These are phyloP conservation scores for Anethum foeniculum DNA, from an alignment of 140 eudicot species.

Conservation along the genomic window DNA sequence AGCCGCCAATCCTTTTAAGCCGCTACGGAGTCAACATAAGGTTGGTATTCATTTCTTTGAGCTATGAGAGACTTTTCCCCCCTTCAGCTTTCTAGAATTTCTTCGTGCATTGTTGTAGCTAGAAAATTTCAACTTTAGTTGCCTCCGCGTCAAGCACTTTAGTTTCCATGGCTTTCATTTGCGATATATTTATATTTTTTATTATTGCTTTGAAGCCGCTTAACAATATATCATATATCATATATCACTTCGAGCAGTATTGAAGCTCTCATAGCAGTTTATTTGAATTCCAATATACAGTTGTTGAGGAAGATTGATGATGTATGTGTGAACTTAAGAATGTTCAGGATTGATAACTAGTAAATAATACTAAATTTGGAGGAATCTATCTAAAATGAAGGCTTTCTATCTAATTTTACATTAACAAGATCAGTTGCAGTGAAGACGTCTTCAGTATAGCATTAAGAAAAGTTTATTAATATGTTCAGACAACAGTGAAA, in stretches of 20 bases:
- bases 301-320: neutral
- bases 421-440: no score
- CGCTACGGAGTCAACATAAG: no score
- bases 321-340: no score
- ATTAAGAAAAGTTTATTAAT: no score
- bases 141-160: slow-evolving; percentile 25
- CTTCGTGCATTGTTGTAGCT: slow-evolving; percentile 29
- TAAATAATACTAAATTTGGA: no score
- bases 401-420: no score
- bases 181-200: neutral
- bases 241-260: slow-evolving; percentile 35
- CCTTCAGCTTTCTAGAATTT: slow-evolving; percentile 10
- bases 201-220: slow-evolving; percentile 21
- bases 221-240: slow-evolving; percentile 28
- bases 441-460: no score
- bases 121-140: slow-evolving; percentile 33
- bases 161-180: slow-evolving; percentile 20
- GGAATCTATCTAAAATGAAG: no score
- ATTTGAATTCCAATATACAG: slow-evolving; percentile 32
- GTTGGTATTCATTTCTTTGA: neutral
- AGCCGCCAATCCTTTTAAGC: no score
- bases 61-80: neutral
- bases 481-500: no score
- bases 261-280: slow-evolving; percentile 20
- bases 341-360: no score